Percentiles rank a stretch among this genome's conserved stretches.
Evolutionary conservation across 768 basidiomycete species (phyloP).

Genomic region (Tricholoma sp.): DNA sequence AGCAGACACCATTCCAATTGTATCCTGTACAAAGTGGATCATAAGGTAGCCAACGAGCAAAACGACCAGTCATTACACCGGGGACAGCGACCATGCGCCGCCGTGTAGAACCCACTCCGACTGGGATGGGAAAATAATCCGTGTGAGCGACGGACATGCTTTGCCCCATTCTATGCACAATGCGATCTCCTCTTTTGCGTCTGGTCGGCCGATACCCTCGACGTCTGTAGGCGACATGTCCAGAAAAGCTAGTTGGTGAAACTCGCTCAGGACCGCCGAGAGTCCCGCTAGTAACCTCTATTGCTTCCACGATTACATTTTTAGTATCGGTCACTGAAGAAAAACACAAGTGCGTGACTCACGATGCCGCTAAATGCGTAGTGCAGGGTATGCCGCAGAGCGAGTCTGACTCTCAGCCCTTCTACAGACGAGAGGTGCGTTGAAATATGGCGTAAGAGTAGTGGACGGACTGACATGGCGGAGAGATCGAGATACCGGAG

Average conservation of each 20-base stretch:
- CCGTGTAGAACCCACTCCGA: conserved; percentile 42
- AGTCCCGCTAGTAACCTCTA: conserved; percentile 57
- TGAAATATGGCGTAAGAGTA: conserved; percentile 52
- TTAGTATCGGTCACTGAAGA: conserved; percentile 1
- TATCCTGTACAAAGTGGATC: background rate
- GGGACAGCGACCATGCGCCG: conserved; percentile 27
- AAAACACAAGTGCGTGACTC: conserved; percentile 26
- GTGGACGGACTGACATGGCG: conserved; percentile 53
- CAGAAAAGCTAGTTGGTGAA: conserved; percentile 43
- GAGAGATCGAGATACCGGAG: conserved; percentile 55
- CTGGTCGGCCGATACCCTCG: conserved; percentile 37
- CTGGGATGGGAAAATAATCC: conserved; percentile 52
- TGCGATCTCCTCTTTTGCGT: conserved; percentile 42
- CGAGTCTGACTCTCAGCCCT: conserved; percentile 49
- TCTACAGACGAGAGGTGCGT: conserved; percentile 45
- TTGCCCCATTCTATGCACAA: conserved; percentile 52
- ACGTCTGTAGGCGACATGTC: conserved; percentile 59
- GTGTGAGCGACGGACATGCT: conserved; percentile 48
- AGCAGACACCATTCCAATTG: background rate
- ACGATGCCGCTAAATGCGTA: conserved; percentile 62
- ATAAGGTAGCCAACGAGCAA: background rate
- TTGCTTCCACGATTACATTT: conserved; percentile 11
- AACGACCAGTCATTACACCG: conserved; percentile 2
- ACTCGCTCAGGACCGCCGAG: conserved; percentile 50
- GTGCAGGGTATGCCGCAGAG: conserved; percentile 61